Base-by-base conservation (phyloP, 495 filamentous ascomycete species). In the Lasiosphaeria miniovina region DNA sequence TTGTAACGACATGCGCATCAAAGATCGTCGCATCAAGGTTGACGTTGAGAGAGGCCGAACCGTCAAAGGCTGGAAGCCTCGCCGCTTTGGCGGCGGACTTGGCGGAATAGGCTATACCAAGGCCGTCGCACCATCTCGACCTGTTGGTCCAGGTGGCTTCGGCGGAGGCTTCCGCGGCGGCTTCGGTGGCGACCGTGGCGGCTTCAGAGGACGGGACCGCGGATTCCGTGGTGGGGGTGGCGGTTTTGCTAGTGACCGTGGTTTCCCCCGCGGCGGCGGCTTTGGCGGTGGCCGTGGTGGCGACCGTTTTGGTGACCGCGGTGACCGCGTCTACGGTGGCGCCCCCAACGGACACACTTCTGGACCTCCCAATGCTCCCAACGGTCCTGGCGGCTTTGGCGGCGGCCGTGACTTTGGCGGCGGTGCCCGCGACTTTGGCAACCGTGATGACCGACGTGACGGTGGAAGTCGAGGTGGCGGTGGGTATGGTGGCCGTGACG, bases 11-110 rank as follows among this genome's bases (percentile, higher is more conserved):
- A 89, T 96, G 59, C 86, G 88, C 48, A 96, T 98, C 77, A 95
- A 90, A 72, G 93, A 93, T 65, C 86, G 94, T 64, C 86, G 88
- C 55, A 90, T 97, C 61, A 83, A 95, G 68, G 92, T 98, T 59
- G 94, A 98, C 74, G 93, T 97, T 52, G 94, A 98, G 74, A 88
- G 95, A 69, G 95, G 94, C 62, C 88, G 94, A 57, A 97, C 94
- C 40, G 91, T 96, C 49, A 90, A 90, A 67, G 92, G 89, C 50
- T 98, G 94, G 94, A 90, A 90, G 69, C 94, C 94, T 56, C 86
- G 89, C 54, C 90, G 94, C 40, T 88, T 93, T 48, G 94, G 93
- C 56, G 94, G 94, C 65, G 95, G 95, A 35, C 82, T 96, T 12
- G 94, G 95, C 41, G 92, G 92, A 36, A 89, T 93, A 64, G 89